Base-by-base conservation (phyloP, 805 yeast genomes). In the Lipomyces kockii region DNA sequence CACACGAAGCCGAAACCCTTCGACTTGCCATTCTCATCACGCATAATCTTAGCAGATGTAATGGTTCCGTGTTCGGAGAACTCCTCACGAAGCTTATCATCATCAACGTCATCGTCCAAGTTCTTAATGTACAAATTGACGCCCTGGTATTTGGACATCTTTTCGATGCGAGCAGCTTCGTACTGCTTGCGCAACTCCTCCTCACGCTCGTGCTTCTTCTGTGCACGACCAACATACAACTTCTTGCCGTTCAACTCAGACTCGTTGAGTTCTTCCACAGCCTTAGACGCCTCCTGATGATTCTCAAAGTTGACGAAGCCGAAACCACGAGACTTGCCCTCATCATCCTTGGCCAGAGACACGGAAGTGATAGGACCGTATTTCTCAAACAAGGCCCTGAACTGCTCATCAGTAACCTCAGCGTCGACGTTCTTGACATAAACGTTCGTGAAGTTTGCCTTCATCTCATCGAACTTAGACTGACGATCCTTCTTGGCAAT, bases 1-100 rank as follows among this genome's bases (percentile, higher is more conserved):
- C 99, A 92, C 75, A 95, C 99, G 80, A 95, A 95, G 78, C 99
- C 99, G 80, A 95, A 95, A 74, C 98, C 98, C 85, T 91, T 94
- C 72, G 98, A 92, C 83, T 92, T 92, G 76, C 97, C 98, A 71
- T 87, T 80, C 77, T 93, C 98, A 79, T 91, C 97, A 77, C 89
- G 87, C 98, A 95, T 94, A 74, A 94, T 96, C 83, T 90, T 92
- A 75, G 93, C 97, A 69, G 97, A 91, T 73, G 98, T 91, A 83
- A 95, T 95, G 78, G 90, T 82, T 80, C 99, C 99, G 80, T 89
- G 92, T 74, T 95, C 92, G 77, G 91, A 84, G 80, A 95, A 95
- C 83, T 91, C 97, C 83, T 91, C 97, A 79, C 85, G 87, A 79
- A 95, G 88, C 81, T 86, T 87, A 81, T 91, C 98, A 77, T 94